A percentile compares a stretch with the other conserved stretches of the same genome.
Evolutionary conservation across 2,329 filamentous ascomycete species (phyloP).

Genomic region (Moelleriella libera): DNA sequence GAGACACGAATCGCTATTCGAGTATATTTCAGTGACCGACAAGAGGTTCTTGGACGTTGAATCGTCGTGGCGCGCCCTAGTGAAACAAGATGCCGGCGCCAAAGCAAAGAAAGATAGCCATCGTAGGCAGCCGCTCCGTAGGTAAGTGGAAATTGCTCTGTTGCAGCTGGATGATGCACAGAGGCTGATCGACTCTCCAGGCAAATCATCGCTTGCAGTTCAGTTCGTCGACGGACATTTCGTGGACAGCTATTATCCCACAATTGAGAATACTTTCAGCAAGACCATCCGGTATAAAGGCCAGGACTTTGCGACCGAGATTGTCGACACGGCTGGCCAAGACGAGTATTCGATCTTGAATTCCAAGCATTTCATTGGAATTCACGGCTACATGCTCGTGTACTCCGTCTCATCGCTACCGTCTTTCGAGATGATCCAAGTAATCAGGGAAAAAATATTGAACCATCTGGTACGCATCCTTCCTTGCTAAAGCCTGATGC

Average conservation of each 20-base stretch:
- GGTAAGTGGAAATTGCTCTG: slow-evolving; percentile 21
- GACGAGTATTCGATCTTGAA: slow-evolving; percentile 98
- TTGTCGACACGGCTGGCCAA: slow-evolving; percentile 96
- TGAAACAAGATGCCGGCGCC: slow-evolving; percentile 43
- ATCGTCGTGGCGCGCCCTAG: background rate
- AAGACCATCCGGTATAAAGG: slow-evolving; percentile 87
- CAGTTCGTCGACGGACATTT: slow-evolving; percentile 97
- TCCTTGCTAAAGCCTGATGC: background rate
- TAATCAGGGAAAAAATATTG: slow-evolving; percentile 93
- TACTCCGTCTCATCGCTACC: slow-evolving; percentile 93
- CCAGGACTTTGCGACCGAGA: slow-evolving; percentile 89
- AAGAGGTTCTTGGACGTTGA: no score
- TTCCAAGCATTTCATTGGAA: slow-evolving; percentile 97
- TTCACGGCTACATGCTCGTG: slow-evolving; percentile 96
- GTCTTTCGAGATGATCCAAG: slow-evolving; percentile 93
- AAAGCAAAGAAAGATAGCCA: slow-evolving; percentile 90
- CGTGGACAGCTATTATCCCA: slow-evolving; percentile 97
- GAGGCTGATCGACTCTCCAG: slow-evolving; percentile 28
- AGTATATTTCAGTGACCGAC: no score
- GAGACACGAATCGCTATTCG: no score
- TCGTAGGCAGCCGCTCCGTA: slow-evolving; percentile 88
- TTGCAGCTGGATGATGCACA: background rate
- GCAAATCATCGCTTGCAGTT: slow-evolving; percentile 93
- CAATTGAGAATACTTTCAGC: slow-evolving; percentile 97
- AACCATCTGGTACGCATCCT: slow-evolving; percentile 68